Conservation (phyloP, 2,329 filamentous ascomycete genomes). For the Neurospora sp. region DNA sequence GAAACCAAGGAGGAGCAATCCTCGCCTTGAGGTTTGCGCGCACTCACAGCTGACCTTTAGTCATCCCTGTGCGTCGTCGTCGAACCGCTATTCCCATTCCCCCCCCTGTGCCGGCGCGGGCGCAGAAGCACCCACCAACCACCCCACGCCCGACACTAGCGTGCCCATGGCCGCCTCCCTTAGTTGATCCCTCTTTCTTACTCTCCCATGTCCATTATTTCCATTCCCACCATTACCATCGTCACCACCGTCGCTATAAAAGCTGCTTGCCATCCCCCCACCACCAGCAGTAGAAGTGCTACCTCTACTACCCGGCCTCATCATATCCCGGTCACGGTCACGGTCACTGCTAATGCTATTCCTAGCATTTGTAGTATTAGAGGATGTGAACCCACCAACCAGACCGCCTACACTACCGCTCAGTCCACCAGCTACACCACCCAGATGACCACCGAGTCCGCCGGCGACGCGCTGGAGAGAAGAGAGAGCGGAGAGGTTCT, state of each 20-base stretch:
- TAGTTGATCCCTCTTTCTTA: conserved; percentile 64
- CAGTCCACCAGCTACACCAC: conserved; percentile 22
- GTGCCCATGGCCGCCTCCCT: conserved; percentile 59
- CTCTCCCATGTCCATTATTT: conserved; percentile 24
- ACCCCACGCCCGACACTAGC: conserved; percentile 56
- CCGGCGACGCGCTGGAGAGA: conserved; percentile 34
- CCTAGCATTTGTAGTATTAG: not conserved
- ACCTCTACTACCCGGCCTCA: conserved; percentile 9
- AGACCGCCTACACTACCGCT: conserved; percentile 1
- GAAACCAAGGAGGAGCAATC: not conserved
- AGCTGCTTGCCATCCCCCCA: conserved; percentile 14
- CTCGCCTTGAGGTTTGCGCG: too few relatives aligned
- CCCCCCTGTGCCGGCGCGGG: not conserved
- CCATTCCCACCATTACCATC: conserved; percentile 18
- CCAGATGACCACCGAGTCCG: conserved; percentile 16
- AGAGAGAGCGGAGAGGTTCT: conserved; percentile 47
- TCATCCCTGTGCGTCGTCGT: not conserved
- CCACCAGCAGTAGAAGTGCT: conserved; percentile 1
- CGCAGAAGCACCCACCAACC: conserved; percentile 48
- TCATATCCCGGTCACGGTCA: not conserved
- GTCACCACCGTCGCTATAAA: conserved; percentile 9
- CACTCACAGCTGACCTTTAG: too few relatives aligned
- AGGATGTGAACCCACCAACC: not conserved
- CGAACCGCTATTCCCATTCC: not conserved
- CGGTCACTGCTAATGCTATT: conserved; percentile 6